Base-by-base conservation (phyloP, 23 red algal genomes). In the Chondrus crispus region DNA sequence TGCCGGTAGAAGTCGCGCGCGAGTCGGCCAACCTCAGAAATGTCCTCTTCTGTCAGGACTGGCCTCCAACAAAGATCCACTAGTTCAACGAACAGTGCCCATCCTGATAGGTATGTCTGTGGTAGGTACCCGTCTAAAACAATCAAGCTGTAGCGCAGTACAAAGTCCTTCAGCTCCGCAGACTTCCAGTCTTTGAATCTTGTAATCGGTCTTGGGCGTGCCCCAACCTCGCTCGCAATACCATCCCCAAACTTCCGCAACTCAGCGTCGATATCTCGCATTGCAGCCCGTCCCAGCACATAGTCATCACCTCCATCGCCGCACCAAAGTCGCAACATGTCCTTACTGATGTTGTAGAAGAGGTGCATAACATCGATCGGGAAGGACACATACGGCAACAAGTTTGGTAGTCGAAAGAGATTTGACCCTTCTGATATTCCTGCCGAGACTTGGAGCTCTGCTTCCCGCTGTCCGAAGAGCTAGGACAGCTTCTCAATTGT, bases 1-100 rank as follows among this genome's bases (percentile, higher is more conserved):
- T 78, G 72, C 4, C 43, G 72, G 53, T 49, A 78, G 72, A 78
- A 78, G n/a, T n/a, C n/a, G n/a, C n/a, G n/a, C n/a, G n/a, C n/a
- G n/a, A n/a, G n/a, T n/a, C n/a, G n/a, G n/a, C n/a, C n/a, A n/a
- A n/a, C n/a, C n/a, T n/a, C n/a, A n/a, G n/a, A n/a, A n/a, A n/a
- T n/a, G n/a, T n/a, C n/a, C 13, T 44, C 20, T 41, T 40, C 5
- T 6, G 4, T 39, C 39, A 74, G 69, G 6, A 44, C 22, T 39
- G 69, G 69, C 43, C 69, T 5, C 69, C 69, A 74, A n/a, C 69
- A 74, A 11, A 39, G 5, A 35, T 74, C 69, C n/a, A 40, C 69
- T 46, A 74, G n/a, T 35, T 74, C 29, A 5, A 74, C 37, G 48
- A 74, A 74, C n/a, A 39, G 13, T 39, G 12, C 7, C 69, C 69